These are phyloP conservation scores for Aspergillus ustus DNA, from an alignment of 2,329 filamentous ascomycete genomes.

Conservation along the genomic window DNA sequence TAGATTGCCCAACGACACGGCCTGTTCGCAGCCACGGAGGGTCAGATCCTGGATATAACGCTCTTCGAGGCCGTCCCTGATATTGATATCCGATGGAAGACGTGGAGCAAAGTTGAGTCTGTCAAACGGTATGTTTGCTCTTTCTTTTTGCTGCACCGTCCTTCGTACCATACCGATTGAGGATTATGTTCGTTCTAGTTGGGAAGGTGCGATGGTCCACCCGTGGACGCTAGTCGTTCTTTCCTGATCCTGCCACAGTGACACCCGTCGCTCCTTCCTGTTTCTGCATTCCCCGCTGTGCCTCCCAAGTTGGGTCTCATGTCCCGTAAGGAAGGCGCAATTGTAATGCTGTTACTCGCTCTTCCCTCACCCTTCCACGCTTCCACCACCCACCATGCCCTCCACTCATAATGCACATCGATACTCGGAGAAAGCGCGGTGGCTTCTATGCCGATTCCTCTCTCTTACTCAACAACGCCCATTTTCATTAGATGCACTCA, in stretches of 20 bases:
- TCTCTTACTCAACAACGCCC: background rate
- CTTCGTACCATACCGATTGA: background rate
- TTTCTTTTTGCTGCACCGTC: background rate
- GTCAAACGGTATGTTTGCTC: conserved; percentile 46
- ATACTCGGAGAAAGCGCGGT: background rate
- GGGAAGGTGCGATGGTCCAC: background rate
- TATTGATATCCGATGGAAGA: conserved; percentile 55
- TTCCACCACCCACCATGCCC: too few relatives aligned
- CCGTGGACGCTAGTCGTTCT: background rate
- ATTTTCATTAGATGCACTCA: background rate
- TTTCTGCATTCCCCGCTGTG: background rate
- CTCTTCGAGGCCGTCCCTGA: conserved; percentile 51
- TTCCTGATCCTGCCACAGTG: background rate
- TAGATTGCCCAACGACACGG: conserved; percentile 55
- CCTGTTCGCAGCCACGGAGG: conserved; percentile 55
- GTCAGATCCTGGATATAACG: conserved; percentile 45
- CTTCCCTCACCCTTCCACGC: too few relatives aligned
- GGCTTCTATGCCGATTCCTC: background rate
- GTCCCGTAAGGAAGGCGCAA: too few relatives aligned
- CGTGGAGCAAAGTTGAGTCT: conserved; percentile 59
- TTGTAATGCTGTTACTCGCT: too few relatives aligned
- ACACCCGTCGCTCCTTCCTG: background rate
- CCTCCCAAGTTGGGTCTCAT: too few relatives aligned
- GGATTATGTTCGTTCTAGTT: background rate
- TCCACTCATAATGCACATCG: background rate